Percentiles rank a stretch among this genome's conserved stretches.
phyloP scores from a whole-genome alignment of 2,329 filamentous ascomycete species.

The Sarocladium kiliense region DNA sequence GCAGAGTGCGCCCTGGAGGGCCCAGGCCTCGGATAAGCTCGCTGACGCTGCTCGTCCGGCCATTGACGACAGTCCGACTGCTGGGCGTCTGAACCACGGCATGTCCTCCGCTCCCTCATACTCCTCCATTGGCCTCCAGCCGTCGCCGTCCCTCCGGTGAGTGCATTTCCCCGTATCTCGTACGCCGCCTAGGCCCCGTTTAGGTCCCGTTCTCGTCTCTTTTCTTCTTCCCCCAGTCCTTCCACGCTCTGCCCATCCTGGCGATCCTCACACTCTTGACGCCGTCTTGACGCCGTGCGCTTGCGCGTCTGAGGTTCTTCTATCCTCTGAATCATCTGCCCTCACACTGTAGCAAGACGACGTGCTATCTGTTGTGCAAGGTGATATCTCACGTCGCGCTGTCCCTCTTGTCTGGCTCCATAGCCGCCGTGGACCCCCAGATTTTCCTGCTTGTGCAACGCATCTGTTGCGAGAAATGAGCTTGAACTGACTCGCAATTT shows the following conservation, averaged over 20 bases:
- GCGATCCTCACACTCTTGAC: neutral
- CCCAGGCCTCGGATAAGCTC: conserved; percentile 6
- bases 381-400: neutral
- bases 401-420: neutral
- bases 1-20: conserved; percentile 6
- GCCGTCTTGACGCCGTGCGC: conserved; percentile 4
- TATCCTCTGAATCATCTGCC: neutral
- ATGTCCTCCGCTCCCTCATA: neutral
- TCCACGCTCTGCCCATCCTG: neutral
- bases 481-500: conserved; percentile 16
- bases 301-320: conserved; percentile 2
- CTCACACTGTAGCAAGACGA: neutral
- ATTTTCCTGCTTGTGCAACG: conserved; percentile 5
- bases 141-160: conserved; percentile 6
- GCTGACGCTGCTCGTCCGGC: conserved; percentile 4
- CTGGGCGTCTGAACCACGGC: conserved; percentile 4
- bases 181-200: neutral
- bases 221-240: neutral
- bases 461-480: neutral
- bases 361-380: conserved; percentile 2
- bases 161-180: neutral
- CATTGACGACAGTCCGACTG: conserved; percentile 2
- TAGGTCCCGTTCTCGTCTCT: neutral
- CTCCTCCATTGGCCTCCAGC: neutral
- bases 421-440: neutral